Conservation (phyloP, 2,329 filamentous ascomycete genomes). For the Fusarium albosuccineum region DNA sequence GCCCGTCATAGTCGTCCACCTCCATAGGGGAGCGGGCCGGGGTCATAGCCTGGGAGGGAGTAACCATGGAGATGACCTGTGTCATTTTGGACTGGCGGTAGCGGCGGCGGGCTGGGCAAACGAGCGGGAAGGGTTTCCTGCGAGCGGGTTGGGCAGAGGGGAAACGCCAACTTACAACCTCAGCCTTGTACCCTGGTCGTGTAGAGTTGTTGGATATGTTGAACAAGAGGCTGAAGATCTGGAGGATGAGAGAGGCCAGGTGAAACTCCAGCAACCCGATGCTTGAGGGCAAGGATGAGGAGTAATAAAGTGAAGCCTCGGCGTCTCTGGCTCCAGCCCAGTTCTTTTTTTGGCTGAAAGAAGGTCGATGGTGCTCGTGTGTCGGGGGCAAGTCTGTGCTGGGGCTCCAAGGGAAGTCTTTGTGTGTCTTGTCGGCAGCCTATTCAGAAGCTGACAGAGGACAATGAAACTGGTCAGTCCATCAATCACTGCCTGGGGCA, state of each 20-base stretch:
- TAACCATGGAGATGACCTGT: conserved; percentile 47
- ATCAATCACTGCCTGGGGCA: conserved; percentile 32
- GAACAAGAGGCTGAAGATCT: conserved; percentile 17
- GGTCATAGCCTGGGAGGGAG: conserved; percentile 43
- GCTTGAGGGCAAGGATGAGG: conserved; percentile 16
- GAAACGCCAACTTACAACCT: conserved; percentile 8
- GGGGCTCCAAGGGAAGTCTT: conserved; percentile 27
- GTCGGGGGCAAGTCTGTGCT: conserved; percentile 36
- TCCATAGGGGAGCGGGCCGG: conserved; percentile 43
- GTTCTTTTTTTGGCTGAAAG: conserved; percentile 27
- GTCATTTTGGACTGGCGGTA: conserved; percentile 40
- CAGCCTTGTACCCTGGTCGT: conserved; percentile 24
- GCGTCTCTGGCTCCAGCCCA: conserved; percentile 4
- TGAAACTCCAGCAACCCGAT: neutral
- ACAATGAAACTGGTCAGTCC: conserved; percentile 43
- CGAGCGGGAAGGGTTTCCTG: conserved; percentile 24
- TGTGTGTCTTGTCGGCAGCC: conserved; percentile 31
- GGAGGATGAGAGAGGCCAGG: conserved; percentile 4
- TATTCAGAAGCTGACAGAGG: conserved; percentile 37
- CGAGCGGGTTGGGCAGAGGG: conserved; percentile 15
- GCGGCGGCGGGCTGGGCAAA: conserved; percentile 28
- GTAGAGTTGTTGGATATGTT: conserved; percentile 15
- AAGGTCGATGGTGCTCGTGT: conserved; percentile 28
- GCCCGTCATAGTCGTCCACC: conserved; percentile 40
- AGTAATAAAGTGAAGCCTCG: conserved; percentile 16